Evolutionary conservation across 139 green algal species (phyloP), one percentile per base, ranked within the genome.

Genomic region (Edaphochlamys debaryana): DNA sequence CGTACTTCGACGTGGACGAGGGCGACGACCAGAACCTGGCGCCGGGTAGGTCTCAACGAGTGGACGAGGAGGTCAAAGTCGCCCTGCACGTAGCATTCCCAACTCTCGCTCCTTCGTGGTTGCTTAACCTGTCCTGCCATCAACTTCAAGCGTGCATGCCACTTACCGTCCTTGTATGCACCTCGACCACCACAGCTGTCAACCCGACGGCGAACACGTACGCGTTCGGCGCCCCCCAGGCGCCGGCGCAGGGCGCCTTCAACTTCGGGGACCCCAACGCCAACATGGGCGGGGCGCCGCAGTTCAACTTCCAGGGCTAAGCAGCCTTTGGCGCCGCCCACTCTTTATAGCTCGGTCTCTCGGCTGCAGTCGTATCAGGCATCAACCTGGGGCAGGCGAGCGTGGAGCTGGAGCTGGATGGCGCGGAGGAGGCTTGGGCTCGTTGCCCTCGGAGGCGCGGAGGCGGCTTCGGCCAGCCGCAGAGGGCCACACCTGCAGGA

Each of bases 1-100:
- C 88, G 13, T 98, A 98, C 90, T 99, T 99, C 79, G 97, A 98
- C 32, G 90, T 98, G 54, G 97, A 99, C 71, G 97, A 99, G 45
- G 95, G 95, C 29, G 97, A 99, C 76, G 97, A 97, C 68, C 96
- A 99, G 89, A 98, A 98, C 87, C 87, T 99, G 50, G 95, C 96
- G 23, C 97, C 97, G 3, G 60, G 84, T 87, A 37, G 41, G 66
- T 58, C 2, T 56, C n/a, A n/a, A n/a, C n/a, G n/a, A n/a, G n/a
- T n/a, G n/a, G n/a, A 23, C 8, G 34, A 9, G 19, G 13, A 45
- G 34, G 64, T 25, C 64, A 15, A 37, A 8, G 22, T 22, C 8
- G 60, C 60, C 15, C 54, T 66, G 75, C 52, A 78, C 36, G 67
- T 37, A 50, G 83, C 45, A 52, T 76, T 76, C 29, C 4, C 3